phyloP scores from a whole-genome alignment of 164 flowering plant genomes.

The Taxillus chinensis region DNA sequence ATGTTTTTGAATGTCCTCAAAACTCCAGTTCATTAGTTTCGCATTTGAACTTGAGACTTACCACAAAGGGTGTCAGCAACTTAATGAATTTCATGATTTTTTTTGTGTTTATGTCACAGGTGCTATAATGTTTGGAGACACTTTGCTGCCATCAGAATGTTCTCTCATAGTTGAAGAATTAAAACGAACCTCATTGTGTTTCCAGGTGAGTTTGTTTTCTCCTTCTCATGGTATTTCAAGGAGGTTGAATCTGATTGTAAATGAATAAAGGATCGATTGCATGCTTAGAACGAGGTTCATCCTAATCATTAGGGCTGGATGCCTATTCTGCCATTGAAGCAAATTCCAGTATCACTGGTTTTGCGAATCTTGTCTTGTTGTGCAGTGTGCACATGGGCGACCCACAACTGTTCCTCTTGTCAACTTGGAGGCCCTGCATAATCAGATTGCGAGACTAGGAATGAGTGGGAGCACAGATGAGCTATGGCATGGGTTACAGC shows the following conservation, averaged over 20 bases:
- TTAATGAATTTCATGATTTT: too few species aligned
- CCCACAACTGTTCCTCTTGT: slow-evolving; percentile 91
- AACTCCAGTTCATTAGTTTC: too few species aligned
- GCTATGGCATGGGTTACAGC: slow-evolving; percentile 64
- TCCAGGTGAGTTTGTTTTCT: slow-evolving; percentile 49
- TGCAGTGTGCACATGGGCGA: slow-evolving; percentile 98
- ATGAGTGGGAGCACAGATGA: slow-evolving; percentile 14
- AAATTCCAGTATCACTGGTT: too few species aligned
- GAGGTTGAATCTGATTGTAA: too few species aligned
- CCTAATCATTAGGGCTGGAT: too few species aligned
- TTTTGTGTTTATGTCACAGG: slow-evolving; percentile 27
- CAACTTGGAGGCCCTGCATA: slow-evolving; percentile 65
- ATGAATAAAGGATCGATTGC: too few species aligned
- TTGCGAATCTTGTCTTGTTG: not conserved
- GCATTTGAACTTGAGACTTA: too few species aligned
- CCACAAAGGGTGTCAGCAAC: too few species aligned
- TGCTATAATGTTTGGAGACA: slow-evolving; percentile 97
- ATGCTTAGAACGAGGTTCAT: too few species aligned
- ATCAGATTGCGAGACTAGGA: slow-evolving; percentile 45
- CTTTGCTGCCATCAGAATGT: slow-evolving; percentile 89
- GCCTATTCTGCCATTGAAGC: too few species aligned
- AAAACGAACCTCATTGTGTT: slow-evolving; percentile 73
- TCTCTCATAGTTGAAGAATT: slow-evolving; percentile 90
- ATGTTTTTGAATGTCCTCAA: not conserved
- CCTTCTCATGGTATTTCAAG: not conserved